A percentile compares a stretch with the other conserved stretches of the same genome.
phyloP scores from a whole-genome alignment of 2,329 filamentous ascomycete genomes.

The Lachnellula arida region DNA sequence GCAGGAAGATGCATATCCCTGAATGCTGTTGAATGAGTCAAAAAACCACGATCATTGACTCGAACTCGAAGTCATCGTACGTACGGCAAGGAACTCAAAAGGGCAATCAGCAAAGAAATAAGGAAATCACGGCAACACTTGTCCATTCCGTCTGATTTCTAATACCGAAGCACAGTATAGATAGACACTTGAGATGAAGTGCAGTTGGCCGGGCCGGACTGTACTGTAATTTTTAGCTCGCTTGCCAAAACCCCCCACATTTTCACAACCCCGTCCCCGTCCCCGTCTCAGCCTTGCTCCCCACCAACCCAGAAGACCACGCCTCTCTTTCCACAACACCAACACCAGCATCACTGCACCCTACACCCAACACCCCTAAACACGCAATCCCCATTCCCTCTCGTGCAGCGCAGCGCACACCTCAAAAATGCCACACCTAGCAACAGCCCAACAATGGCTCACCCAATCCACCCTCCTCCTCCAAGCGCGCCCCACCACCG shows the following conservation, averaged over 20 bases:
- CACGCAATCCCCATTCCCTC: background rate
- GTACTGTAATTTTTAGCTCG: too few species aligned
- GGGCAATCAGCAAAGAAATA: too few species aligned
- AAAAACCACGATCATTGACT: too few species aligned
- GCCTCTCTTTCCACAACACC: background rate
- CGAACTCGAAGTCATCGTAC: too few species aligned
- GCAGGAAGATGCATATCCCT: too few species aligned
- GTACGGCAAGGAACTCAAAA: too few species aligned
- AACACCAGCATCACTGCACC: background rate
- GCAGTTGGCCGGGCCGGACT: too few species aligned
- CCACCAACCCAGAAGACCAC: background rate
- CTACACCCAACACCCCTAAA: background rate
- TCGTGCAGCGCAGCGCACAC: background rate
- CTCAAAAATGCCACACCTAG: conserved; percentile 68
- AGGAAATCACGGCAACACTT: too few species aligned
- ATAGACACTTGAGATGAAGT: too few species aligned
- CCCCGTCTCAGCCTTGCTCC: background rate
- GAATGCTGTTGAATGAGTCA: too few species aligned
- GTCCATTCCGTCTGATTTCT: too few species aligned
- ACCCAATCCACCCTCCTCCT: conserved; percentile 81
- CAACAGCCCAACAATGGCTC: conserved; percentile 85
- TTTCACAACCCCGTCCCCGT: background rate
- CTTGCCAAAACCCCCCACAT: background rate
- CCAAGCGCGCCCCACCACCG: conserved; percentile 78
- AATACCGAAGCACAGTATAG: too few species aligned